Evolutionary conservation across 169 alveolate genomes (phyloP), one percentile per base, ranked within the genome.

Genomic region (Babesia caballi): DNA sequence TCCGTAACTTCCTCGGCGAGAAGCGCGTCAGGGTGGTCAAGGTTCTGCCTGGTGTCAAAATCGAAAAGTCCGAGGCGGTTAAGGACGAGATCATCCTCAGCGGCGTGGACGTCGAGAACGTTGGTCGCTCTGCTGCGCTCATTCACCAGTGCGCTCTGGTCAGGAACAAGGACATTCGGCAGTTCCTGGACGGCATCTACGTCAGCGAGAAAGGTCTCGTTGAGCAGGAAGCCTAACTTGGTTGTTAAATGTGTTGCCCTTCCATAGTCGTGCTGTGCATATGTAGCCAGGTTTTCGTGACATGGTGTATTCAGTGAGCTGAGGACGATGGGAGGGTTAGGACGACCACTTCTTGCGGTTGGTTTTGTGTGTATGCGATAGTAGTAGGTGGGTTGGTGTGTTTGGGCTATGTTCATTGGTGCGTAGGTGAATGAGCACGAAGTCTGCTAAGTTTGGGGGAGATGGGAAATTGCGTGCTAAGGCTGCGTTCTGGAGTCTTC

Each of bases 1-100:
- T 98, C 85, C 94, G 98, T 74, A 97, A 97, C 95, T 98, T 96
- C 92, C 89, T 98, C 88, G 99, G 99, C 47, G 99, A 98, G 90
- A 95, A 95, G 91, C 94, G 96, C 66, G 98, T 96, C 59, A 93
- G 99, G 82, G 90, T 92, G 14, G 96, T 97, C 54, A 91, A 85
- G 56, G 91, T 95, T 73, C 90, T 94, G 46, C 96, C 96, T 57
- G 99, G 99, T 59, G 97, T 95, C 46, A 84, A 88, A 65, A 92
- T 94, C 57, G 97, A 91, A 72, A 95, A 94, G 85, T 87, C 98
- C 56, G 95, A 93, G 51, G 83, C 89, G 73, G 95, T 92, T 61
- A 97, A 96, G 91, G 99, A 97, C 73, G 99, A 97, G 91, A 67
- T 98, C 73, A 93, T 96, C 75, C 94, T 98, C 44, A 91, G 94